These are phyloP conservation scores for Didymella lethalis DNA, from an alignment of 2,329 filamentous ascomycete species.

Conservation along the genomic window DNA sequence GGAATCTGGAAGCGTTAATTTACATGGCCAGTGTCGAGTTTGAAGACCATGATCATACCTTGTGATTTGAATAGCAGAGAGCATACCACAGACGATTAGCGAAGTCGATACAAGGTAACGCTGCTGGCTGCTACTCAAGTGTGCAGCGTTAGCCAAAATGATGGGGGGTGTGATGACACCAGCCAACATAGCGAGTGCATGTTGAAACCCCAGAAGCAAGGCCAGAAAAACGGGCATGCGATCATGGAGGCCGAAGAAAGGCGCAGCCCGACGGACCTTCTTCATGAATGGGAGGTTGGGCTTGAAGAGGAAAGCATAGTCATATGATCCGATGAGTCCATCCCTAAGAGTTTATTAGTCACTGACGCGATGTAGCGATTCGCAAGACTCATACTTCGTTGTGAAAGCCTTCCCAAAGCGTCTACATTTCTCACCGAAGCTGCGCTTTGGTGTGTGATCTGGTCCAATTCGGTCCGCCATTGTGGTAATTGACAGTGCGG, in stretches of 20 bases:
- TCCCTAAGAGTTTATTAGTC: slow-evolving; percentile 55
- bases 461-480: slow-evolving; percentile 56
- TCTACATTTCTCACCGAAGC: slow-evolving; percentile 52
- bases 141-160: slow-evolving; percentile 71
- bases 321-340: slow-evolving; percentile 83
- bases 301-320: slow-evolving; percentile 88
- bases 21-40: too few species aligned
- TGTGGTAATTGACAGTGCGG: slow-evolving; percentile 13
- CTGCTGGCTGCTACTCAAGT: slow-evolving; percentile 66
- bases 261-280: slow-evolving; percentile 65
- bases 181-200: slow-evolving; percentile 75
- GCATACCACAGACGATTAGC: slow-evolving; percentile 78
- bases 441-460: slow-evolving; percentile 51
- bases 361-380: slow-evolving; percentile 20
- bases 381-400: slow-evolving; percentile 52
- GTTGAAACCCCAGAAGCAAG: slow-evolving; percentile 78
- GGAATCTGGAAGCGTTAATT: slow-evolving; percentile 56
- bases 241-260: slow-evolving; percentile 86
- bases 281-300: slow-evolving; percentile 84
- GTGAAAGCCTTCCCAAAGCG: slow-evolving; percentile 57
- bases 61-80: slow-evolving; percentile 79
- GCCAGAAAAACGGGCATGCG: slow-evolving; percentile 77
- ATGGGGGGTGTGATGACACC: slow-evolving; percentile 79
- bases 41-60: slow-evolving; percentile 45
- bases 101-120: slow-evolving; percentile 83